Evolutionary conservation across 2,329 filamentous ascomycete species (phyloP).

Genomic region (Magnaporthiopsis rhizophila): DNA sequence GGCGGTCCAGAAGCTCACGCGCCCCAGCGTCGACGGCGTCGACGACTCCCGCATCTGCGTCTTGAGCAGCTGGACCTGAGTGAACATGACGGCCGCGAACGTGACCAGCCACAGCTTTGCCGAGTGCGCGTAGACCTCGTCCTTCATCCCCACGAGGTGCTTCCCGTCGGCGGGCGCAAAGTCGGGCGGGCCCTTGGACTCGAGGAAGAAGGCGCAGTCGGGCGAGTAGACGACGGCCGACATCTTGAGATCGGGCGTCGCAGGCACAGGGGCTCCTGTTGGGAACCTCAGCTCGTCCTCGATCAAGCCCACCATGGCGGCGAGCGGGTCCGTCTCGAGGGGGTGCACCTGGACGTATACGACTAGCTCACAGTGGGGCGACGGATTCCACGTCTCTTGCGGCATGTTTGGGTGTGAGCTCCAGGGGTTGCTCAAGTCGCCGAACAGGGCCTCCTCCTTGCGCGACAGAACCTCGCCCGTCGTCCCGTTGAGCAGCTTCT

Average conservation of each 20-base stretch:
- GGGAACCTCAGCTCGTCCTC: conserved; percentile 57
- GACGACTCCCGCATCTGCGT: conserved; percentile 58
- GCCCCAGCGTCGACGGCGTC: conserved; percentile 59
- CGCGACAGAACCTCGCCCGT: conserved; percentile 59
- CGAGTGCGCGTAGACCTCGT: conserved; percentile 48
- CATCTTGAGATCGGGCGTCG: conserved; percentile 50
- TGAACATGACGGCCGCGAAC: conserved; percentile 47
- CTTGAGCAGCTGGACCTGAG: conserved; percentile 55
- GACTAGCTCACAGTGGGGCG: conserved; percentile 82
- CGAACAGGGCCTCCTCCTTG: conserved; percentile 48
- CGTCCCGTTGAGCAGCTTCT: conserved; percentile 64
- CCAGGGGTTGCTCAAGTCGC: conserved; percentile 62
- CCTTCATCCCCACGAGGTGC: conserved; percentile 53
- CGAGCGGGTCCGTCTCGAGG: conserved; percentile 29
- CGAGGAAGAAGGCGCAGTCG: conserved; percentile 59
- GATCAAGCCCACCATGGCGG: conserved; percentile 41
- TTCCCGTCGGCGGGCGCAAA: conserved; percentile 39
- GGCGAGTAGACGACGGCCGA: conserved; percentile 59
- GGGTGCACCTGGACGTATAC: conserved; percentile 75
- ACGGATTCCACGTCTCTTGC: conserved; percentile 48
- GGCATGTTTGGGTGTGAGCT: conserved; percentile 57
- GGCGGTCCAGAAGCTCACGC: conserved; percentile 57
- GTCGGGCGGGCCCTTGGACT: conserved; percentile 54
- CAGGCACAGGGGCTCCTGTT: conserved; percentile 46
- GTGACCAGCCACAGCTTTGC: conserved; percentile 52